Conservation (phyloP, 306 rosid genomes). For the Castanea mollissima region DNA sequence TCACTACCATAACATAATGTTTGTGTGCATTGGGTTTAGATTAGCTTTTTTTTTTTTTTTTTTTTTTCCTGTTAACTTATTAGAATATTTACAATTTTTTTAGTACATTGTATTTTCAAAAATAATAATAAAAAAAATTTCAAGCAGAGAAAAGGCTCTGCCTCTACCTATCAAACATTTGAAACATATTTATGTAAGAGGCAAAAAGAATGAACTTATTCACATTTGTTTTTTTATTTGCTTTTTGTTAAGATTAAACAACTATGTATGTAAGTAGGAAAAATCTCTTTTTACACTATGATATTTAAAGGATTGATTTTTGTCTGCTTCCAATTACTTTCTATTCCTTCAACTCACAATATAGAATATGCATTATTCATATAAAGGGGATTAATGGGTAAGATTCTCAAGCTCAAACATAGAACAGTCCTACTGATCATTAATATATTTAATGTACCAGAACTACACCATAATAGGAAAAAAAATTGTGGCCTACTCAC, state of each 20-base stretch:
- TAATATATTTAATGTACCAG: neutral
- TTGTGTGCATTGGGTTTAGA: too few relatives aligned
- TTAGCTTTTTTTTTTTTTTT: too few relatives aligned
- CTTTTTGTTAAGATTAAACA: neutral
- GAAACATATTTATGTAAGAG: neutral
- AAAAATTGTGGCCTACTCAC: conserved; percentile 11
- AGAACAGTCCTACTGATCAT: neutral
- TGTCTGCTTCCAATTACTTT: neutral
- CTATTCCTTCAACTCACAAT: neutral
- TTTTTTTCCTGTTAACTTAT: too few relatives aligned
- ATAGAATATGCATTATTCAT: neutral
- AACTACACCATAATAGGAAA: neutral
- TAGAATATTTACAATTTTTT: too few relatives aligned
- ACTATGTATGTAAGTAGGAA: neutral
- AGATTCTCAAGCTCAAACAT: neutral
- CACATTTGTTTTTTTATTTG: neutral
- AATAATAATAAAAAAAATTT: neutral
- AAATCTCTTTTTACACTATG: neutral
- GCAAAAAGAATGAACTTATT: neutral
- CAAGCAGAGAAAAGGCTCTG: neutral
- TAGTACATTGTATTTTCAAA: too few relatives aligned
- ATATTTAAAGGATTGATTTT: neutral
- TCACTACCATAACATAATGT: too few relatives aligned
- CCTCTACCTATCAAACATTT: neutral
- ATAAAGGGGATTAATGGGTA: neutral